Percentiles rank a stretch among this genome's conserved stretches.
phyloP scores from a whole-genome alignment of 1,139 yeast species.

The Suhomyces ambrosiae region DNA sequence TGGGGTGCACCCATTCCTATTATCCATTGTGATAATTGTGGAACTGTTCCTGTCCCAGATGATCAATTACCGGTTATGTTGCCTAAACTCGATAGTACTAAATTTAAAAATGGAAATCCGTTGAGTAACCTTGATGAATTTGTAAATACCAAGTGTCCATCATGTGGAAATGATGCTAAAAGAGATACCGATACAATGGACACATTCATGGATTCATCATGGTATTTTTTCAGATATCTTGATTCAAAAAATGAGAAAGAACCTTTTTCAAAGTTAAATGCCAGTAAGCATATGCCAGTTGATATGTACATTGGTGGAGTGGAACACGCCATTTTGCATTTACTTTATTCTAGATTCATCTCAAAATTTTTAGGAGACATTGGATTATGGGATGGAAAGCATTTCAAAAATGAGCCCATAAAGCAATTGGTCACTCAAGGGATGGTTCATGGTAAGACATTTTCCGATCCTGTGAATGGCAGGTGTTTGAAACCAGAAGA shows the following conservation, averaged over 20 bases:
- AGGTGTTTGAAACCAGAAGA: constrained; percentile 80
- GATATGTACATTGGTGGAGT: constrained; percentile 93
- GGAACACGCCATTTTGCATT: constrained; percentile 92
- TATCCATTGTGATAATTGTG: constrained; percentile 81
- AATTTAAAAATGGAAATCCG: constrained; percentile 68
- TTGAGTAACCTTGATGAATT: constrained; percentile 69
- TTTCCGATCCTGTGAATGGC: constrained; percentile 68
- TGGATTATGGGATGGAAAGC: constrained; percentile 51
- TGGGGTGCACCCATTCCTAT: constrained; percentile 99
- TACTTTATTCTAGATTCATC: constrained; percentile 81
- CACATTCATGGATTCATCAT: constrained; percentile 95
- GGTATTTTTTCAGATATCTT: constrained; percentile 87
- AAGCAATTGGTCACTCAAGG: constrained; percentile 85
- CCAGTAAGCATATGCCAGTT: constrained; percentile 69
- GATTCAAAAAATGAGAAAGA: constrained; percentile 63
- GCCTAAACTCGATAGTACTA: constrained; percentile 53
- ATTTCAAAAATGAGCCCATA: constrained; percentile 73
- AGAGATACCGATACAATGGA: constrained; percentile 99
- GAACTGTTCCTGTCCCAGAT: constrained; percentile 89
- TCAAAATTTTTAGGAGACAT: constrained; percentile 71
- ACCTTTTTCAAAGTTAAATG: constrained; percentile 59
- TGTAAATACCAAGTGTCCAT: constrained; percentile 76
- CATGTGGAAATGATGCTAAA: constrained; percentile 71
- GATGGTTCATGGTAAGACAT: constrained; percentile 95
- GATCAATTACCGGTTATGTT: constrained; percentile 77